Base-by-base conservation (phyloP, 139 green algal species). In the Chlamydomonas schloesseri region DNA sequence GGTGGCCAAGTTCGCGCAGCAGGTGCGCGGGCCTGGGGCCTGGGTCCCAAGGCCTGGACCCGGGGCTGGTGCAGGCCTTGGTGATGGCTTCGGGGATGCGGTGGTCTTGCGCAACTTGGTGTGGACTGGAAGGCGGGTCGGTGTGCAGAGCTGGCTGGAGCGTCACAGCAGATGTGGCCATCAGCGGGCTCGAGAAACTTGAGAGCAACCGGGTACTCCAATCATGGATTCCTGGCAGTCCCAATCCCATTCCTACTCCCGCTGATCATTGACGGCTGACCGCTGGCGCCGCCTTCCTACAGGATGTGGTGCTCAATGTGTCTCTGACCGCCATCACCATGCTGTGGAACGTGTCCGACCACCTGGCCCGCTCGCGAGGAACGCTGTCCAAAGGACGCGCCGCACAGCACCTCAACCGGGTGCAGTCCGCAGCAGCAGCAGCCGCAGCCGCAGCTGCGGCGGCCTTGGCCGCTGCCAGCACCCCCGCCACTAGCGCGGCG, bases 291-390 rank as follows among this genome's bases (percentile, higher is more conserved):
- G n/a, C n/a, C n/a, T n/a, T n/a, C n/a, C n/a, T n/a, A n/a, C 64
- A 96, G 78, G 91, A 94, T 60, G 78, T 83, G 1, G 94, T 97
- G 42, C 72, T 99, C n/a, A 99, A 99, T 78, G 95, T 99, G 26
- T 95, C 88, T 64, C 93, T 99, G 13, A 97, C 97, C 20, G 92
- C 97, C 36, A 94, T 99, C 73, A 94, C 92, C 69, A 89, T 98
- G 72, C 93, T 99, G 3, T 99, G 97, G 97, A 98, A 96, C 82
- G 94, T 93, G 9, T 94, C 93, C 29, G 97, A 99, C 85, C 77
- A 94, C 73, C 89, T 98, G 11, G 92, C 89, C 1, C 93, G 87
- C 42, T 65, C 53, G 36, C 31, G 71, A 23, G 68, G 86, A 36
- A 83, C 86, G 5, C 62, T 76, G 37, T 77, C 86, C n/a, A 53